Percentiles rank a stretch among this genome's conserved stretches.
These are phyloP conservation scores for Morella rubra DNA, from an alignment of 306 rosid genomes.

Conservation along the genomic window DNA sequence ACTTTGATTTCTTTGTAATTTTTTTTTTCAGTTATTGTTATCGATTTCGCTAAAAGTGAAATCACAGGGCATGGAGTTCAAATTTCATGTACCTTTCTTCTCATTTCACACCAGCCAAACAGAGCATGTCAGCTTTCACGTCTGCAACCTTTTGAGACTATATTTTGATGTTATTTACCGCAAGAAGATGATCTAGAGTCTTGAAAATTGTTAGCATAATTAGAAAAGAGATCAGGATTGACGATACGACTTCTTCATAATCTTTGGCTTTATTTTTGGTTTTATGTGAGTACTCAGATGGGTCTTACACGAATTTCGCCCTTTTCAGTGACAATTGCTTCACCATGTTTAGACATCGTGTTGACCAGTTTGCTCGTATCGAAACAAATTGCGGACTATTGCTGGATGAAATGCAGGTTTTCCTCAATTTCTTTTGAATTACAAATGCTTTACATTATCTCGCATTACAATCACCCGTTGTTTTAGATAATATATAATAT, in stretches of 20 bases:
- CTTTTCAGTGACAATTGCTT: constrained; percentile 32
- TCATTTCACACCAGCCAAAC: not conserved
- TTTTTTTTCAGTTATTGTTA: not conserved
- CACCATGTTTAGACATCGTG: constrained; percentile 44
- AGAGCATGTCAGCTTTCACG: not conserved
- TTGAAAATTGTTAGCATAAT: not conserved
- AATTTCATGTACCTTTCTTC: not conserved
- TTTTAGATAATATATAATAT: constrained; percentile 7
- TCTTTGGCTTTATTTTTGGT: not conserved
- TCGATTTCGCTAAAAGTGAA: no score
- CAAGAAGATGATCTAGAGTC: not conserved
- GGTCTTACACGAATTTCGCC: not conserved
- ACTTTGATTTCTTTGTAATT: no score
- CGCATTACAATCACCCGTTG: not conserved
- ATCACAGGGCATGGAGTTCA: not conserved
- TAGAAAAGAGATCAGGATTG: not conserved
- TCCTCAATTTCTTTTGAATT: constrained; percentile 15
- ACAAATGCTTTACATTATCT: not conserved
- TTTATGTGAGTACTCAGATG: not conserved
- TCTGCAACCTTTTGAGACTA: not conserved
- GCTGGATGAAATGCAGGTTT: constrained; percentile 77
- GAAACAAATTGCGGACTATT: constrained; percentile 51
- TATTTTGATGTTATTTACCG: not conserved
- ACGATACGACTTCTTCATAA: not conserved
- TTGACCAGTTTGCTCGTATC: constrained; percentile 38